A percentile compares a stretch with the other conserved stretches of the same genome.
These are phyloP conservation scores for Leccinellum rugosiceps DNA, from an alignment of 768 basidiomycete genomes.

Conservation along the genomic window DNA sequence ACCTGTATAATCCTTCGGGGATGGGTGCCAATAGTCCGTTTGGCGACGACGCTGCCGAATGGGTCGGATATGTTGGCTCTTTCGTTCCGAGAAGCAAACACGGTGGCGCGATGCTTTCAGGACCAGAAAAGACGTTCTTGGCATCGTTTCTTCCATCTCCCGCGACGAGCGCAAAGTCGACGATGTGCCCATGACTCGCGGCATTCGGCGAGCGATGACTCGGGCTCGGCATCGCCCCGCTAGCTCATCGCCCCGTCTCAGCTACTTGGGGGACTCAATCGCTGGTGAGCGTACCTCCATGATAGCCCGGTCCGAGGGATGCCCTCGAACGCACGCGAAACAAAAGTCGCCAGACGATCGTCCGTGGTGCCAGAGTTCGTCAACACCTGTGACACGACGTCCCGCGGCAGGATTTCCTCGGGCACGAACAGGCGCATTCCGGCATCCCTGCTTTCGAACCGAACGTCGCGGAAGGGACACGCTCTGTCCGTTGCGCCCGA, in stretches of 20 bases:
- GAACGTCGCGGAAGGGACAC: constrained; percentile 19
- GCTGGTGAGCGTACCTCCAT: constrained; percentile 13
- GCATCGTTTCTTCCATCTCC: neutral
- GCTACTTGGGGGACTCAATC: neutral
- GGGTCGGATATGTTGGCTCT: too few relatives aligned
- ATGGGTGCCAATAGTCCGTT: too few relatives aligned
- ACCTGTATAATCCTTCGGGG: constrained; percentile 11
- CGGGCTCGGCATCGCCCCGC: neutral
- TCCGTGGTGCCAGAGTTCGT: neutral
- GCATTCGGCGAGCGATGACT: neutral
- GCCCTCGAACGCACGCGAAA: constrained; percentile 17
- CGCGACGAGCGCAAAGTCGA: constrained; percentile 17
- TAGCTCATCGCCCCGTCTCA: constrained; percentile 6
- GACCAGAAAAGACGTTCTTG: neutral
- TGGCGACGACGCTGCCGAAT: neutral
- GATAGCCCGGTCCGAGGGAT: constrained; percentile 11
- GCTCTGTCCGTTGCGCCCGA: neutral
- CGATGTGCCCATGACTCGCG: neutral
- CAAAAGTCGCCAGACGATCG: neutral
- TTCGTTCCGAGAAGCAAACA: constrained; percentile 21
- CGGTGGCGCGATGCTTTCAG: neutral
- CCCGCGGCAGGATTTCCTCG: constrained; percentile 9
- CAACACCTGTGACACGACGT: constrained; percentile 11
- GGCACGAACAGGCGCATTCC: neutral
- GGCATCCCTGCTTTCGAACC: constrained; percentile 9